Percentiles rank a stretch among this genome's conserved stretches.
Evolutionary conservation across 192 early-diverging fungal genomes (phyloP).

Genomic region (Rhizoclosmatium sp.): DNA sequence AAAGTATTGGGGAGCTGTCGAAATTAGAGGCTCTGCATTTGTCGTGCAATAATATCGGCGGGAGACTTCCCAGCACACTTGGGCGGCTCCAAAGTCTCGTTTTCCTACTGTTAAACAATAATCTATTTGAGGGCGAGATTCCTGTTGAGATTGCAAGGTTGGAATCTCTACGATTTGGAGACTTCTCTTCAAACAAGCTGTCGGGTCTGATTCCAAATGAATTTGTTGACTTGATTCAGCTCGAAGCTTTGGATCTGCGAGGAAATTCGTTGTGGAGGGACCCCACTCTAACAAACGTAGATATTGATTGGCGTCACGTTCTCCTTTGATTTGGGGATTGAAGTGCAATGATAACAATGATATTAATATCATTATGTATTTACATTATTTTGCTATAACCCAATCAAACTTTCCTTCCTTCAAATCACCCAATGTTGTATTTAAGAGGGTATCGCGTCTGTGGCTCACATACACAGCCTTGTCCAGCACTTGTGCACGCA

Average conservation of each 20-base stretch:
- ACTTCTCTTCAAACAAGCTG: background rate
- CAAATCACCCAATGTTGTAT: conserved; percentile 87
- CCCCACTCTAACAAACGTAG: too few relatives aligned
- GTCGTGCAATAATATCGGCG: background rate
- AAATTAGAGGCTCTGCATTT: background rate
- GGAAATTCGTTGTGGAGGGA: background rate
- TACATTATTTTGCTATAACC: conserved; percentile 5
- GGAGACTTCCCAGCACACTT: background rate
- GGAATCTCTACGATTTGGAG: background rate
- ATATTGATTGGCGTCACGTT: too few relatives aligned
- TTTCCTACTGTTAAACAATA: background rate
- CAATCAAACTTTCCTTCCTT: conserved; percentile 82
- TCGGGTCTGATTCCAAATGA: background rate
- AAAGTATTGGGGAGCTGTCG: background rate
- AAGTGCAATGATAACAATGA: too few relatives aligned
- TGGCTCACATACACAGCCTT: conserved; percentile 89
- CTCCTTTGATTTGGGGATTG: too few relatives aligned
- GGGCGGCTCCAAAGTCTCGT: background rate
- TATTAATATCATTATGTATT: background rate
- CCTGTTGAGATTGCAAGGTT: background rate
- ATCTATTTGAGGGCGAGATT: background rate
- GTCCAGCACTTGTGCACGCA: conserved; percentile 87
- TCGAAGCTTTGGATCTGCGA: background rate
- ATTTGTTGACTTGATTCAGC: background rate
- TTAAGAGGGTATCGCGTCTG: conserved; percentile 86